Evolutionary conservation across 345 rosid genomes (phyloP).

Genomic region (Eucalyptus tenuipes): DNA sequence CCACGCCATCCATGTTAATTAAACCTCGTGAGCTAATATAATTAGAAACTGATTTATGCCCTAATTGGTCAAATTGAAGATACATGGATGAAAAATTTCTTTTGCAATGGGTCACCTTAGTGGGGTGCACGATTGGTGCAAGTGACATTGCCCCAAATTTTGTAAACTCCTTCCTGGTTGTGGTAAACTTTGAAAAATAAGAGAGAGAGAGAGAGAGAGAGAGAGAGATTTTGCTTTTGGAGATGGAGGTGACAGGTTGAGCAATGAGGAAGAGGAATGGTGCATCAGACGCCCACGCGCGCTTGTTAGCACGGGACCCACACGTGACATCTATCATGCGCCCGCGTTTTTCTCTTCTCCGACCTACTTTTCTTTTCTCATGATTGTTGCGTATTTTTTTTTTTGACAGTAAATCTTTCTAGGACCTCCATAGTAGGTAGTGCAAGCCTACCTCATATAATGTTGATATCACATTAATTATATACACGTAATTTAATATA

Average conservation of each 20-base stretch:
- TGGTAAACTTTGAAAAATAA: background rate
- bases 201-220: background rate
- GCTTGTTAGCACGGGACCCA: background rate
- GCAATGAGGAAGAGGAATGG: background rate
- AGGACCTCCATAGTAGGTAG: background rate
- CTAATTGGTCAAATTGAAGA: background rate
- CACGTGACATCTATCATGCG: background rate
- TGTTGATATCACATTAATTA: background rate
- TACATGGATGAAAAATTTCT: background rate
- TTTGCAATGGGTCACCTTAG: background rate
- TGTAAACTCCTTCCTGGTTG: background rate
- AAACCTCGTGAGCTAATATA: background rate
- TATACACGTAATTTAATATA: background rate
- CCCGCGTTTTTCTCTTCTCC: background rate
- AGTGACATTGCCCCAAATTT: background rate
- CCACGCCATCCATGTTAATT: background rate
- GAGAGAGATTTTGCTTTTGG: background rate
- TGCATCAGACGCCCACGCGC: background rate
- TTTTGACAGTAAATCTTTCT: background rate
- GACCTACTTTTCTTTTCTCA: background rate
- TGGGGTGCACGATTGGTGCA: conserved; percentile 1
- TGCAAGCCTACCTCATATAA: background rate
- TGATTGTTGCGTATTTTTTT: background rate
- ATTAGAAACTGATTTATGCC: background rate
- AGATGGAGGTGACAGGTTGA: background rate